Percentiles rank a stretch among this genome's conserved stretches.
phyloP scores from a whole-genome alignment of 2,329 filamentous ascomycete species.

The Tolypocladium cylindrosporum region DNA sequence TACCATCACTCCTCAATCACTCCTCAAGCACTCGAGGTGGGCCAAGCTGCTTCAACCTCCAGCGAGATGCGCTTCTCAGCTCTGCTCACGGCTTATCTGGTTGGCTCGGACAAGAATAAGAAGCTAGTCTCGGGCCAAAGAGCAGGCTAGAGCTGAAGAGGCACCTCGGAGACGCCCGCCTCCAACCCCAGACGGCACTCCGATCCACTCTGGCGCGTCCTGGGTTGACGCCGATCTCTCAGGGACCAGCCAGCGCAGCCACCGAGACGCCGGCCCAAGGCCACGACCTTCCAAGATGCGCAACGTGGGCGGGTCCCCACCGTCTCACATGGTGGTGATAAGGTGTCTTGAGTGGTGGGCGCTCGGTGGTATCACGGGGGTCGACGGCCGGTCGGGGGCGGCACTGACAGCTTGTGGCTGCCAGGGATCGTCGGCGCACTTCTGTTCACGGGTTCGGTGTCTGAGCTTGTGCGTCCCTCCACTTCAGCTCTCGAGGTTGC shows the following conservation, averaged over 20 bases:
- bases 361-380: neutral
- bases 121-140: neutral
- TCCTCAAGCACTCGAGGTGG: neutral
- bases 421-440: neutral
- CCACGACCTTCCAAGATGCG: slow-evolving; percentile 4
- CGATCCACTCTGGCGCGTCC: neutral
- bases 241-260: neutral
- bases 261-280: neutral
- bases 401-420: neutral
- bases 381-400: neutral
- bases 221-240: neutral
- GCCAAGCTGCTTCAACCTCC: too few species aligned
- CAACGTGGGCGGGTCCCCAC: slow-evolving; percentile 1
- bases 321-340: slow-evolving; percentile 2
- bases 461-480: neutral
- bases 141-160: neutral
- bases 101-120: neutral
- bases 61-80: neutral
- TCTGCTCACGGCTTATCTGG: neutral
- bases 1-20: neutral
- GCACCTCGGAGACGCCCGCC: neutral
- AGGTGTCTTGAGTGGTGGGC: neutral
- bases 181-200: neutral
- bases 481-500: neutral
- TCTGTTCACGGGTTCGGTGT: neutral